These are phyloP conservation scores for Mortierella antarctica DNA, from an alignment of 192 early-diverging fungal species.

Conservation along the genomic window DNA sequence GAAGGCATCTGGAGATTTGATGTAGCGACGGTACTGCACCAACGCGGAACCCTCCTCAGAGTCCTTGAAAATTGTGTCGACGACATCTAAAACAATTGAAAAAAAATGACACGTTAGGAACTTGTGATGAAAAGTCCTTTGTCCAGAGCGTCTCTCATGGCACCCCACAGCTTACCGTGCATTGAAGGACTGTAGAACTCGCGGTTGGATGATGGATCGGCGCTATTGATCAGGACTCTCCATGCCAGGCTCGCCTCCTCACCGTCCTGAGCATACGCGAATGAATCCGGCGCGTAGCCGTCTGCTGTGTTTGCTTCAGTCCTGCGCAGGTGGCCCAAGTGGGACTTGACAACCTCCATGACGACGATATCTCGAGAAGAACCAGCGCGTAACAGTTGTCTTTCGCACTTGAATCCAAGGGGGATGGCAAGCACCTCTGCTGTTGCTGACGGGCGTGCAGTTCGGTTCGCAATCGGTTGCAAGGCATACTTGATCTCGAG, in stretches of 20 bases:
- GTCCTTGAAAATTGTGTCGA: slow-evolving; percentile 3
- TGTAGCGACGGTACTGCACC: not conserved
- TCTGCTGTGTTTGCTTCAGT: too few species aligned
- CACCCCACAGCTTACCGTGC: not conserved
- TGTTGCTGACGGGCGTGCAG: not conserved
- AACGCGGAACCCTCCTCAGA: not conserved
- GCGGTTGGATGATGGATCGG: not conserved
- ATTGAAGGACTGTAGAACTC: slow-evolving; percentile 12
- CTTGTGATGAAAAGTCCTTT: too few species aligned
- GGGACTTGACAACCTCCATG: slow-evolving; percentile 1
- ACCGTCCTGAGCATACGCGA: not conserved
- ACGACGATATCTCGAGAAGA: not conserved
- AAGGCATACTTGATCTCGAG: not conserved
- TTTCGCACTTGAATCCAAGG: slow-evolving; percentile 12
- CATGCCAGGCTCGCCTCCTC: not conserved
- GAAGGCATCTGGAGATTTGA: slow-evolving; percentile 1
- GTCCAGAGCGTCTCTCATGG: not conserved
- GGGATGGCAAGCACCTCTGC: slow-evolving; percentile 5
- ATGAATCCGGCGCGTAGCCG: not conserved
- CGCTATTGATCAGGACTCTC: not conserved
- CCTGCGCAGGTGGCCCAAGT: too few species aligned
- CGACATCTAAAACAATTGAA: slow-evolving; percentile 4
- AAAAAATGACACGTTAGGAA: not conserved
- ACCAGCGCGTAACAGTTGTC: not conserved
- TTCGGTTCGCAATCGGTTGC: not conserved